Evolutionary conservation across 2,329 filamentous ascomycete species (phyloP), one percentile per base, ranked within the genome.

Genomic region (Phaeophleospora eucalypticola): DNA sequence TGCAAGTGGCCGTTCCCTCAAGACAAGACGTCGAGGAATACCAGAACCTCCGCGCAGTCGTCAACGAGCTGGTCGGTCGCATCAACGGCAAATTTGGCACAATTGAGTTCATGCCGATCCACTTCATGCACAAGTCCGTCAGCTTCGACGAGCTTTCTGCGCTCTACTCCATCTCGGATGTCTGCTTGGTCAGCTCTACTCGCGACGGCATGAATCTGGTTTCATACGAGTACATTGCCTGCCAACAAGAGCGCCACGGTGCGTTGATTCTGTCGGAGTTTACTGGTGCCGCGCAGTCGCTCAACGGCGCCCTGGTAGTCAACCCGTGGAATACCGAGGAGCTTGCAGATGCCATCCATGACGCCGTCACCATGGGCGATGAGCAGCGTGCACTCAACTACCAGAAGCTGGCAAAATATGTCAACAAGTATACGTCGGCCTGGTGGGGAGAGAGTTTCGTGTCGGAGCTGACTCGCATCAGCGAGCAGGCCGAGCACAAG

Each of bases 261-360:
- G 86, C 89, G 52, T 85, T 98, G 81, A 90, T 98, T 46, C 80
- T 98, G 24, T 96, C 90, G 39, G 93, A 98, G 67, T 97, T 98
- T 65, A 90, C 93, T 0, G 93, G 93, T 36, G 93, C 93, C 6
- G 91, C 93, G 0, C 93, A 97, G 70, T 93, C 87, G 53, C 78
- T 98, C 48, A 96, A 95, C 58, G 91, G 91, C 51, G 89, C 87
- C 58, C 77, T 97, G 42, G 90, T 97, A 44, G 88, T 97, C 63
- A 98, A 98, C 69, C 93, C 93, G 1, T 98, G 93, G 93, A 97
- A 97, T 67, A 96, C 90, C 0, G 90, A 96, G 65, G 91, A 97
- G 68, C 76, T 97, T 32, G 90, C 91, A 34, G 87, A 89, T 60
- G 88, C 90, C 4, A 90, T 97, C 58, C 87, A 96, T 68, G 89